These are phyloP conservation scores for Xylaria castorea DNA, from an alignment of 495 filamentous ascomycete genomes.

Conservation along the genomic window DNA sequence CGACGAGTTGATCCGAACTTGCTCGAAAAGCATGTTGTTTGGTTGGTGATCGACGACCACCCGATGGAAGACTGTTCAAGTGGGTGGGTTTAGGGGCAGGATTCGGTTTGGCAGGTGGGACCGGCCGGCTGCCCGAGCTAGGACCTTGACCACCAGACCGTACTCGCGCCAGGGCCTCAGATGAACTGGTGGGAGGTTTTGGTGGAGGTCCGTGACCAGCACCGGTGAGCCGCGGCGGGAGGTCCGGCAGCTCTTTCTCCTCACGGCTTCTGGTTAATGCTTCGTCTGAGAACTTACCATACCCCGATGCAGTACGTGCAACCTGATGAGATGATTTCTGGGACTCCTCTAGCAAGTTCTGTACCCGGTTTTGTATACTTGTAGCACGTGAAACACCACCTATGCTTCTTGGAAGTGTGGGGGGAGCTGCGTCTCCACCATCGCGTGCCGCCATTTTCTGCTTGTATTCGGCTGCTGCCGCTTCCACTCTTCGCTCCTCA, in stretches of 20 bases:
- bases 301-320: constrained; percentile 82
- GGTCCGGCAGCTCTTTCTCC: constrained; percentile 36
- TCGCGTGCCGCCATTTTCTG: constrained; percentile 70
- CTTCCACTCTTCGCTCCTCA: constrained; percentile 92
- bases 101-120: constrained; percentile 37
- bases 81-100: constrained; percentile 61
- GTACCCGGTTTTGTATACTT: constrained; percentile 89
- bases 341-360: constrained; percentile 83
- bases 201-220: constrained; percentile 31
- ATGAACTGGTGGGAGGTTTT: constrained; percentile 31
- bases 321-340: constrained; percentile 60
- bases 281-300: constrained; percentile 79
- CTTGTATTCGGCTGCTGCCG: constrained; percentile 89
- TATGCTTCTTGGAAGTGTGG: constrained; percentile 53
- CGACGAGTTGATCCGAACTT: constrained; percentile 45
- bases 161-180: constrained; percentile 30
- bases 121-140: constrained; percentile 34
- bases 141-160: constrained; percentile 33
- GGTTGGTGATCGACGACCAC: constrained; percentile 44
- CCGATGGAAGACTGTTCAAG: constrained; percentile 56
- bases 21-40: constrained; percentile 37
- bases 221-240: constrained; percentile 32
- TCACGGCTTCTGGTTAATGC: constrained; percentile 32
- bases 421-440: constrained; percentile 46
- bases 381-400: constrained; percentile 70